Conservation (phyloP, 805 yeast genomes). For the Teunomyces lycoperdinae region DNA sequence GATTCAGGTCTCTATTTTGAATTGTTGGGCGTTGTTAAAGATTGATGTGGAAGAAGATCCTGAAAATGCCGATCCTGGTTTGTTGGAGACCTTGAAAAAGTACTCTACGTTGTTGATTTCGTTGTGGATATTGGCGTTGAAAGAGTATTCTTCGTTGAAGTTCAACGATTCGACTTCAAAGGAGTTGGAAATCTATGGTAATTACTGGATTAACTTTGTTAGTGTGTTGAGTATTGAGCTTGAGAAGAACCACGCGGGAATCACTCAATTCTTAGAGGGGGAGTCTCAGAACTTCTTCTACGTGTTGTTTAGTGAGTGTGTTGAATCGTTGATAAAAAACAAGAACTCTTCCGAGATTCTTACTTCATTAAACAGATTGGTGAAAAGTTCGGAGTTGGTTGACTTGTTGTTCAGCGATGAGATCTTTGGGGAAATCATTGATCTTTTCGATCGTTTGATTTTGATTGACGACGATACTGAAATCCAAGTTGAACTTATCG, state of each 20-base stretch:
- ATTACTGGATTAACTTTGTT: slow-evolving; percentile 74
- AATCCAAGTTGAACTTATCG: slow-evolving; percentile 52
- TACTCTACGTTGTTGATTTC: slow-evolving; percentile 64
- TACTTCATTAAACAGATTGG: slow-evolving; percentile 43
- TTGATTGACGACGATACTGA: slow-evolving; percentile 59
- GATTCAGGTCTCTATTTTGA: slow-evolving; percentile 58
- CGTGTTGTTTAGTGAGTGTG: slow-evolving; percentile 78
- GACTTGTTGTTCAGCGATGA: slow-evolving; percentile 60
- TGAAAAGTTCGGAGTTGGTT: slow-evolving; percentile 56
- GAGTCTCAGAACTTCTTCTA: slow-evolving; percentile 69
- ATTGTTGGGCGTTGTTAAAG: slow-evolving; percentile 71
- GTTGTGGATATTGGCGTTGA: slow-evolving; percentile 72
- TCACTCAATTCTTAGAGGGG: slow-evolving; percentile 49
- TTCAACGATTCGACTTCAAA: slow-evolving; percentile 45
- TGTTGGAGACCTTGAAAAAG: slow-evolving; percentile 50
- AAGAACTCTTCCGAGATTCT: slow-evolving; percentile 52
- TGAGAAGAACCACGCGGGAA: slow-evolving; percentile 45
- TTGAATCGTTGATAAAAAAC: slow-evolving; percentile 61
- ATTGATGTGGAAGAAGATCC: slow-evolving; percentile 24
- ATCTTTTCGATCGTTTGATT: slow-evolving; percentile 69
- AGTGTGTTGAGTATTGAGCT: slow-evolving; percentile 70
- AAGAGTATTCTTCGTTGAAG: slow-evolving; percentile 69
- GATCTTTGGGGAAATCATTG: slow-evolving; percentile 72
- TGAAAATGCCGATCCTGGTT: slow-evolving; percentile 36
- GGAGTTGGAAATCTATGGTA: slow-evolving; percentile 48